A percentile compares a stretch with the other conserved stretches of the same genome.
phyloP scores from a whole-genome alignment of 2,329 filamentous ascomycete genomes.

The Penicillium sp. region DNA sequence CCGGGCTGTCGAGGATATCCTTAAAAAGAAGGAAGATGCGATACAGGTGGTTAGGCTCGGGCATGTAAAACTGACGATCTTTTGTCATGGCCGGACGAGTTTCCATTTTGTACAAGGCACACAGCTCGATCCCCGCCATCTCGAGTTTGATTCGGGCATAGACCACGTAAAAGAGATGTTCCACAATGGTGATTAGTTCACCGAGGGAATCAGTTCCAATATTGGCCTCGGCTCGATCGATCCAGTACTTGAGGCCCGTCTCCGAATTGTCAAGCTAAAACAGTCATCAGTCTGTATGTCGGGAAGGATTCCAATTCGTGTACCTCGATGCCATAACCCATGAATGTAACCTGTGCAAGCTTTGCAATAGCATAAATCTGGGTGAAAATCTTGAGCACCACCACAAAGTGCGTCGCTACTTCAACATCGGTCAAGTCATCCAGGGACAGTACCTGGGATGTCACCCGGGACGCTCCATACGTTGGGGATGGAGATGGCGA shows the following conservation, averaged over 20 bases:
- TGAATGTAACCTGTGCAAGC: conserved; percentile 31
- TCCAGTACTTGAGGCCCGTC: conserved; percentile 32
- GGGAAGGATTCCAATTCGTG: neutral
- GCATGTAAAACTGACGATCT: conserved; percentile 25
- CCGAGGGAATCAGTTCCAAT: conserved; percentile 28
- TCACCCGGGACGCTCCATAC: neutral
- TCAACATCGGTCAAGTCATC: conserved; percentile 20
- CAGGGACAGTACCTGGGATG: conserved; percentile 10
- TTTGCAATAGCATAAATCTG: conserved; percentile 40
- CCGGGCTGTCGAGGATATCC: conserved; percentile 28
- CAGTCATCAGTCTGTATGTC: neutral
- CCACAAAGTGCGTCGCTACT: conserved; percentile 23
- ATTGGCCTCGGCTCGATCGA: conserved; percentile 31
- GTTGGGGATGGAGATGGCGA: neutral
- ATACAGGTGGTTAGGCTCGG: conserved; percentile 36
- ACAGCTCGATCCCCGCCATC: conserved; percentile 37
- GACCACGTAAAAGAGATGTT: conserved; percentile 39
- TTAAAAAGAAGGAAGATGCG: conserved; percentile 37
- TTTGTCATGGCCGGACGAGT: conserved; percentile 14
- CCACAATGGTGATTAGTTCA: conserved; percentile 34
- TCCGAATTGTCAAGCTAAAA: conserved; percentile 32
- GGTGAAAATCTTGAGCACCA: conserved; percentile 31
- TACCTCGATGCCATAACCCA: conserved; percentile 38
- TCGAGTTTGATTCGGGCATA: conserved; percentile 40
- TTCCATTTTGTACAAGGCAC: conserved; percentile 29